phyloP scores from a whole-genome alignment of 805 yeast species.

The Starmerella sirachaensis region DNA sequence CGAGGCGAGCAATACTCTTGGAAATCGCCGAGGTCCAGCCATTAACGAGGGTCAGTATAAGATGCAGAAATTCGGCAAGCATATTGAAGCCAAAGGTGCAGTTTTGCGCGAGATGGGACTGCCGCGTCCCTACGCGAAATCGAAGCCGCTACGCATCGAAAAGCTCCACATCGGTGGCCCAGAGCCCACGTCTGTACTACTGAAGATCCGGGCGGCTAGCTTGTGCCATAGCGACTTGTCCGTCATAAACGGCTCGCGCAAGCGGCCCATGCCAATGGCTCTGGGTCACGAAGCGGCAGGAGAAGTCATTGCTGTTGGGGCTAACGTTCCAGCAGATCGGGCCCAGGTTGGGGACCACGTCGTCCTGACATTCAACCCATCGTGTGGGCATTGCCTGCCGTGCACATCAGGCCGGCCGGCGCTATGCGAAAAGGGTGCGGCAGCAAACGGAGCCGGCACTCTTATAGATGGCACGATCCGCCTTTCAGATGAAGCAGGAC shows the following conservation, averaged over 20 bases:
- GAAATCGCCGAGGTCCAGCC: no score
- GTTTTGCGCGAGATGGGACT: slow-evolving; percentile 18
- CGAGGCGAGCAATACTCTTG: no score
- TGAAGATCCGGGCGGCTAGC: slow-evolving; percentile 76
- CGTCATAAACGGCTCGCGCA: slow-evolving; percentile 86
- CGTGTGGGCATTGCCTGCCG: slow-evolving; percentile 87
- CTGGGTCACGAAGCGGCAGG: slow-evolving; percentile 99
- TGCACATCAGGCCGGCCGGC: slow-evolving; percentile 92
- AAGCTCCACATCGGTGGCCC: slow-evolving; percentile 84
- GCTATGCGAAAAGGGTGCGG: slow-evolving; percentile 88
- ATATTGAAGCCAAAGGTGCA: slow-evolving; percentile 9
- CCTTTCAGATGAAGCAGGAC: slow-evolving; percentile 56
- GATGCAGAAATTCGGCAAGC: background rate
- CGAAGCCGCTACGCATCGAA: slow-evolving; percentile 60
- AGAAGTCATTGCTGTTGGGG: slow-evolving; percentile 86
- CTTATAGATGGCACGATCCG: slow-evolving; percentile 97
- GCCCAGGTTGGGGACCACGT: slow-evolving; percentile 92
- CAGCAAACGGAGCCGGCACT: slow-evolving; percentile 94
- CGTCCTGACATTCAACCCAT: slow-evolving; percentile 89
- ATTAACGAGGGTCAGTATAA: background rate
- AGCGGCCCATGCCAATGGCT: slow-evolving; percentile 88
- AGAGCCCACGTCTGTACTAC: slow-evolving; percentile 90
- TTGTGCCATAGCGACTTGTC: slow-evolving; percentile 98
- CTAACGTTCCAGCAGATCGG: slow-evolving; percentile 59
- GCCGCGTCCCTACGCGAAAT: slow-evolving; percentile 15